A percentile compares a stretch with the other conserved stretches of the same genome.
Evolutionary conservation across 2,329 filamentous ascomycete species (phyloP).

Genomic region (Calonectria hawksworthii): DNA sequence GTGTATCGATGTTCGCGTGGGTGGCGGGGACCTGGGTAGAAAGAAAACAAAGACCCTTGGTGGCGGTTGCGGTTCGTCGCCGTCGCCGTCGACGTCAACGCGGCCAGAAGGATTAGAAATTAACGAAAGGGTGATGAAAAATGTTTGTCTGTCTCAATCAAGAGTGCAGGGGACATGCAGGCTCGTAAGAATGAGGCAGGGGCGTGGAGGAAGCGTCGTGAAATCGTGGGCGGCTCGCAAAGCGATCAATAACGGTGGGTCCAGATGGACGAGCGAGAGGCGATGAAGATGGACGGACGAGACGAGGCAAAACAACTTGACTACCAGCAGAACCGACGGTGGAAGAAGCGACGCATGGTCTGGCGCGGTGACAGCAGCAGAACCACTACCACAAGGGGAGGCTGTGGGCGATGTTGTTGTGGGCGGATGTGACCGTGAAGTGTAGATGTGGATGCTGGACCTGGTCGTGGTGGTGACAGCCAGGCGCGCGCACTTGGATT

Average conservation of each 20-base stretch:
- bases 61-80: slow-evolving; percentile 35
- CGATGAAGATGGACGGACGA: slow-evolving; percentile 30
- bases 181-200: neutral
- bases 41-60: slow-evolving; percentile 47
- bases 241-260: slow-evolving; percentile 43
- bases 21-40: slow-evolving; percentile 39
- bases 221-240: slow-evolving; percentile 40
- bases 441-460: slow-evolving; percentile 19
- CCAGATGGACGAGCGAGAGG: slow-evolving; percentile 32
- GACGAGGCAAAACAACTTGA: slow-evolving; percentile 33
- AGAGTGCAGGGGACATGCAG: slow-evolving; percentile 11
- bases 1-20: slow-evolving; percentile 39
- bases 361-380: slow-evolving; percentile 35
- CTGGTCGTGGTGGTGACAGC: slow-evolving; percentile 36
- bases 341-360: slow-evolving; percentile 42
- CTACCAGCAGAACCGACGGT: slow-evolving; percentile 42
- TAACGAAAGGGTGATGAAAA: slow-evolving; percentile 33
- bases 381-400: slow-evolving; percentile 19
- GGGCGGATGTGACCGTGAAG: slow-evolving; percentile 34
- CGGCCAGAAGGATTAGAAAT: slow-evolving; percentile 39
- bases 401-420: slow-evolving; percentile 14
- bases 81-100: slow-evolving; percentile 35
- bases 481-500: slow-evolving; percentile 40
- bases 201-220: slow-evolving; percentile 26
- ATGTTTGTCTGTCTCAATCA: neutral